These are phyloP conservation scores for Jaltomata sinuosa DNA, from an alignment of 257 asterid species.

Conservation along the genomic window DNA sequence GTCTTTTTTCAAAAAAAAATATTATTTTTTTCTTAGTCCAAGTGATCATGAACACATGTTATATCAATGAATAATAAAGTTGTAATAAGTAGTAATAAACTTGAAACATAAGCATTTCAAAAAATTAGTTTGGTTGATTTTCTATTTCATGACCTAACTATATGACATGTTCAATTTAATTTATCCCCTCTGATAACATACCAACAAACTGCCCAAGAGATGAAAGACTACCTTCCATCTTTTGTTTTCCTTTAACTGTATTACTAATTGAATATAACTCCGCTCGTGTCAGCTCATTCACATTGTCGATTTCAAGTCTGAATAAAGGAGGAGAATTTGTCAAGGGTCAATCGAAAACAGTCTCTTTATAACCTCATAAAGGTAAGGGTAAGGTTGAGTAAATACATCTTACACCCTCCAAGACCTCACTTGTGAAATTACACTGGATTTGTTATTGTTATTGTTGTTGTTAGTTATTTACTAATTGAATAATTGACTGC, in stretches of 20 bases:
- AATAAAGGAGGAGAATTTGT: neutral
- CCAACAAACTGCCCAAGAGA: conserved; percentile 27
- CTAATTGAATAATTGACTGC: neutral
- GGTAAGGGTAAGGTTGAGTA: neutral
- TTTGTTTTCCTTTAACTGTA: conserved; percentile 1
- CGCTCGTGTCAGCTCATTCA: neutral
- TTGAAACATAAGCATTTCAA: conserved; percentile 22
- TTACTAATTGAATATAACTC: neutral
- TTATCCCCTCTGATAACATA: conserved; percentile 24
- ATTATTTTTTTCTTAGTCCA: too few species aligned
- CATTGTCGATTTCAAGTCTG: neutral
- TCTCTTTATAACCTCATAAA: neutral
- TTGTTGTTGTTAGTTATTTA: neutral
- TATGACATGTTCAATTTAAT: neutral
- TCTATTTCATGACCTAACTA: conserved; percentile 28
- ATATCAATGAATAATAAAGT: neutral
- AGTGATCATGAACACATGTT: neutral
- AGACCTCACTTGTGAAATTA: neutral
- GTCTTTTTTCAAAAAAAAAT: neutral
- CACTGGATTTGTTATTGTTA: neutral
- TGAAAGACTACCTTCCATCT: conserved; percentile 22
- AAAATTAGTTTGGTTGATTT: conserved; percentile 8
- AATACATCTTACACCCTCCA: neutral
- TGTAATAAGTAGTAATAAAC: conserved; percentile 2
- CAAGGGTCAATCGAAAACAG: neutral